A percentile compares a stretch with the other conserved stretches of the same genome.
phyloP scores from a whole-genome alignment of 768 basidiomycete genomes.

The Chlorophyllum brunneum region DNA sequence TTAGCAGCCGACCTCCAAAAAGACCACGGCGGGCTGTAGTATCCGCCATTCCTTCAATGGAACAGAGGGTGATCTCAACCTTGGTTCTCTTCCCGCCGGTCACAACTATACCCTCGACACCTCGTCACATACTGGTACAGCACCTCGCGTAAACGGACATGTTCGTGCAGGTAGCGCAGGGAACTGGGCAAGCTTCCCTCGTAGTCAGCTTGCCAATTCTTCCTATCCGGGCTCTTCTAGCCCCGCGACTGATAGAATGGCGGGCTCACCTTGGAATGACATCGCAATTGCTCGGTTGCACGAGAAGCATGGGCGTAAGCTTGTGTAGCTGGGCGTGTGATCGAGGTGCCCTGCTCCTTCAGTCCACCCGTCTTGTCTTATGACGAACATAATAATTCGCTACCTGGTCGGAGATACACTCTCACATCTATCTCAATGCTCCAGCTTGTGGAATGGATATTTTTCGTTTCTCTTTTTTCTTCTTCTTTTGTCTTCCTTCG shows the following conservation, averaged over 20 bases:
- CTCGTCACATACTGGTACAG: slow-evolving; percentile 7
- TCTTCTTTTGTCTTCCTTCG: not conserved
- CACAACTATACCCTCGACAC: slow-evolving; percentile 23
- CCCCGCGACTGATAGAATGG: slow-evolving; percentile 52
- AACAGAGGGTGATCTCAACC: slow-evolving; percentile 59
- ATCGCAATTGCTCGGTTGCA: slow-evolving; percentile 45
- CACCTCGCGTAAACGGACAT: slow-evolving; percentile 57
- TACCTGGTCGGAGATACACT: slow-evolving; percentile 4
- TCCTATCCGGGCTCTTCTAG: slow-evolving; percentile 50
- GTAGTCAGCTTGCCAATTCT: slow-evolving; percentile 46
- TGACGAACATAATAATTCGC: not conserved
- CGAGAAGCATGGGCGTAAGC: slow-evolving; percentile 57
- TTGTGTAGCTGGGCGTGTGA: not conserved
- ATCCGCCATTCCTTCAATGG: slow-evolving; percentile 77
- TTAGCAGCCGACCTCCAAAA: slow-evolving; percentile 40
- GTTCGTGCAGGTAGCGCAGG: slow-evolving; percentile 78
- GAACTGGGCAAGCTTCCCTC: slow-evolving; percentile 68
- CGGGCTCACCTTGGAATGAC: slow-evolving; percentile 60
- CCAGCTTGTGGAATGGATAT: slow-evolving; percentile 5
- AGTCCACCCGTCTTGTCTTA: slow-evolving; percentile 6
- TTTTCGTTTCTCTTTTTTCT: not conserved
- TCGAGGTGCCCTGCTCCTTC: not conserved
- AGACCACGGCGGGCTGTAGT: slow-evolving; percentile 45
- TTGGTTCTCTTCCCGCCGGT: slow-evolving; percentile 52
- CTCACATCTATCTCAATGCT: slow-evolving; percentile 1